phyloP scores from a whole-genome alignment of 768 basidiomycete species.

The Lentinula detonsa region DNA sequence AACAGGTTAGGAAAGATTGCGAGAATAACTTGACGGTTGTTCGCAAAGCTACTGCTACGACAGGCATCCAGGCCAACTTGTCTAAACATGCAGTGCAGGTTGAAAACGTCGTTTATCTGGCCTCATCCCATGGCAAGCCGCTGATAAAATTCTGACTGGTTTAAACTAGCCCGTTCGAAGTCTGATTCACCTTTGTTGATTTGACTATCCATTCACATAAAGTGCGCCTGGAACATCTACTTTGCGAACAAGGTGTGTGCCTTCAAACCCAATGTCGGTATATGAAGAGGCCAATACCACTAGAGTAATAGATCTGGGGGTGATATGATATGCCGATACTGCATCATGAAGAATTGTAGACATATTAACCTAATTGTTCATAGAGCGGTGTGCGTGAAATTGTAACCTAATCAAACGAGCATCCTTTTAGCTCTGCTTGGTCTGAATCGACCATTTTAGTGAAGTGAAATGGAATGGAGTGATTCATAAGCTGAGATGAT shows the following conservation, averaged over 20 bases:
- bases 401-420: too few species aligned
- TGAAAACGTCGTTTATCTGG: not conserved
- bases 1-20: constrained; percentile 10
- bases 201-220: not conserved
- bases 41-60: not conserved
- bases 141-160: too few species aligned
- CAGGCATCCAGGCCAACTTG: too few species aligned
- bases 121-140: constrained; percentile 15
- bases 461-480: too few species aligned
- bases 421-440: too few species aligned
- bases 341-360: constrained; percentile 23
- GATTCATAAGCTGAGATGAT: too few species aligned
- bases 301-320: too few species aligned
- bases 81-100: not conserved
- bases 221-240: constrained; percentile 15
- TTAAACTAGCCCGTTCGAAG: not conserved
- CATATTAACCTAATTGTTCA: constrained; percentile 3
- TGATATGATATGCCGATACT: constrained; percentile 10
- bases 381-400: too few species aligned
- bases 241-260: constrained; percentile 12
- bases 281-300: too few species aligned
- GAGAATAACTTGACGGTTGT: constrained; percentile 8
- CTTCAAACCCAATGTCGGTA: not conserved
- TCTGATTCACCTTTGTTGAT: too few species aligned
- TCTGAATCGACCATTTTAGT: too few species aligned